Evolutionary conservation across 768 basidiomycete genomes (phyloP).

Genomic region (Kwoniella sp.): DNA sequence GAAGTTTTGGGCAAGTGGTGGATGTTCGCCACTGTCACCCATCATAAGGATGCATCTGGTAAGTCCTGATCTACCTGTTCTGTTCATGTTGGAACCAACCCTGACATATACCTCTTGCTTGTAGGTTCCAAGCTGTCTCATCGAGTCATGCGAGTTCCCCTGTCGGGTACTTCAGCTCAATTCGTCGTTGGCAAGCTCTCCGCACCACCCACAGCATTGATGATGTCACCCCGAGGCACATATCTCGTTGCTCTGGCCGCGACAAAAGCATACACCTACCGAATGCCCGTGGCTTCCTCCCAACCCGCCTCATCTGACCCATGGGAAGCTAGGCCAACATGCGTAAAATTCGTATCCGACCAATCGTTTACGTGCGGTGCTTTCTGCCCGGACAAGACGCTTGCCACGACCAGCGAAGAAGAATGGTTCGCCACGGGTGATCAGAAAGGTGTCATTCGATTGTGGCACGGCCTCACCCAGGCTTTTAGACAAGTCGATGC

Average conservation of each 20-base stretch:
- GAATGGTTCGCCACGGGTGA: conserved; percentile 97
- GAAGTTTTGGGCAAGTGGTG: conserved; percentile 39
- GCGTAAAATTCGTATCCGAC: conserved; percentile 74
- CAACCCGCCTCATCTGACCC: conserved; percentile 5
- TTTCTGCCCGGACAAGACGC: conserved; percentile 72
- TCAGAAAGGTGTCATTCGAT: conserved; percentile 73
- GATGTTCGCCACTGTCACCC: conserved; percentile 34
- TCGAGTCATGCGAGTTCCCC: conserved; percentile 15
- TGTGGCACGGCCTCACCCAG: conserved; percentile 90
- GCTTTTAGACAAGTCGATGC: conserved; percentile 42
- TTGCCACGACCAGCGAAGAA: conserved; percentile 54
- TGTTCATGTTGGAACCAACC: background rate
- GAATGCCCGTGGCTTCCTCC: conserved; percentile 27
- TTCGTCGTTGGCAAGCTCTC: conserved; percentile 36
- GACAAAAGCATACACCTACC: conserved; percentile 52
- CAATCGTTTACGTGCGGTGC: conserved; percentile 80
- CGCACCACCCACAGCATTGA: conserved; percentile 37
- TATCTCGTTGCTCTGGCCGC: conserved; percentile 52
- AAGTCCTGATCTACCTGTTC: background rate
- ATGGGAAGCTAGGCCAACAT: conserved; percentile 27
- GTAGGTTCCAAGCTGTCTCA: conserved; percentile 16
- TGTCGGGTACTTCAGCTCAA: conserved; percentile 10
- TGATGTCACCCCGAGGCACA: conserved; percentile 48
- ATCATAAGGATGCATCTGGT: conserved; percentile 23
- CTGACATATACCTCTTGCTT: background rate